A percentile compares a stretch with the other conserved stretches of the same genome.
phyloP scores from a whole-genome alignment of 495 filamentous ascomycete species.

The Endocarpon pusillum region DNA sequence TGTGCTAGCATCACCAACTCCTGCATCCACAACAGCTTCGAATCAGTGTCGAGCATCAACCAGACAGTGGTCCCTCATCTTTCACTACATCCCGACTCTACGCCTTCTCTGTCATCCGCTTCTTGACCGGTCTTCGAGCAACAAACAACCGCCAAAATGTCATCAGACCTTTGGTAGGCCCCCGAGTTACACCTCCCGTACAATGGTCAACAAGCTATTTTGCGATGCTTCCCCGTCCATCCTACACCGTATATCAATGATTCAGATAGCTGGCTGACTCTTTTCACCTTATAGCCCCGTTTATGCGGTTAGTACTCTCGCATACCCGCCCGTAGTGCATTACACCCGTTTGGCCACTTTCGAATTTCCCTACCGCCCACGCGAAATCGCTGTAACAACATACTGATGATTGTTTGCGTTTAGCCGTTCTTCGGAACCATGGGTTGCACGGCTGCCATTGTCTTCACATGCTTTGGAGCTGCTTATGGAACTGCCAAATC shows the following conservation, averaged over 20 bases:
- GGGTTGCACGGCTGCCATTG: slow-evolving; percentile 95
- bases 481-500: slow-evolving; percentile 99
- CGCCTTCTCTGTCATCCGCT: too few relatives aligned
- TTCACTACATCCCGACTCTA: too few relatives aligned
- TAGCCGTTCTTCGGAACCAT: slow-evolving; percentile 99
- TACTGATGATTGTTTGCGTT: slow-evolving; percentile 14
- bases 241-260: slow-evolving; percentile 6
- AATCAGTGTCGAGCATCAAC: too few relatives aligned
- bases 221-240: slow-evolving; percentile 3
- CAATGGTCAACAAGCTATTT: too few relatives aligned
- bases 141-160: slow-evolving; percentile 29
- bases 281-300: slow-evolving; percentile 52
- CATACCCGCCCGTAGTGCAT: slow-evolving; percentile 2
- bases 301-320: slow-evolving; percentile 76
- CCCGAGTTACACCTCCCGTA: too few relatives aligned
- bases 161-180: slow-evolving; percentile 50
- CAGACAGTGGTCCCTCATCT: too few relatives aligned
- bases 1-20: too few relatives aligned
- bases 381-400: slow-evolving; percentile 4
- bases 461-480: slow-evolving; percentile 97
- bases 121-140: too few relatives aligned
- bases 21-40: too few relatives aligned
- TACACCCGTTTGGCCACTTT: slow-evolving; percentile 5
- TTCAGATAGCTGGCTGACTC: slow-evolving; percentile 24
- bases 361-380: slow-evolving; percentile 10